Evolutionary conservation across 345 rosid species (phyloP), one percentile per base, ranked within the genome.

Genomic region (Cardamine resedifolia): DNA sequence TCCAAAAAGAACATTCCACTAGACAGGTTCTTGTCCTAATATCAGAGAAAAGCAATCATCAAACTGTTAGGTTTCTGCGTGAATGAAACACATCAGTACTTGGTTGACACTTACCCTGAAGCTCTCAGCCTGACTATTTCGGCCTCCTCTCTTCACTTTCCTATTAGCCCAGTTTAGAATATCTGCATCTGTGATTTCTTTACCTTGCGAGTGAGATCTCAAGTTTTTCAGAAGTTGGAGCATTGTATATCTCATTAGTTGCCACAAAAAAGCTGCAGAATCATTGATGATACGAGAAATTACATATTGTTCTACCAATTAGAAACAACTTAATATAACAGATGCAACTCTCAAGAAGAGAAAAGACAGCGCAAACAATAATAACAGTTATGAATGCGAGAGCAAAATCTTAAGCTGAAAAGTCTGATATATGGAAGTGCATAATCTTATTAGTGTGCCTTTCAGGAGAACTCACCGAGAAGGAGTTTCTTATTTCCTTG

Each of bases 231-330:
- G 84, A 66, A 92, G 99, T 85, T 90, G 97, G 70, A 95, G 91
- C 98, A 95, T 95, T 7, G 86, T 82, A 74, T 81, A 95, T 83
- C 99, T 90, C 99, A 95, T 92, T 64, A 95, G 83, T 78, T 95
- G 98, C 99, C 99, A 95, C 64, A 95, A 60, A 77, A 76, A 85
- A 26, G 99, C 99, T 91, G 96, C 67, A 73, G 11, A 65, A 48
- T 14, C 48, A 53, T 68, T 68, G 57, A 39, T 6, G 65, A 36
- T 52, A 58, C n/a, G 48, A 72, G 21, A 43, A 53, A 71, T 78
- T 55, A 39, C 39, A 55, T 21, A 56, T 20, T 38, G 30, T 20
- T 56, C 41, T 48, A 45, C 53, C 44, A 23, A 41, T 59, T 27
- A 43, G 21, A 39, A 39, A 6, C 26, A 31, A 38, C 23, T 52